These are phyloP conservation scores for Gnaphalium uliginosum DNA, from an alignment of 129 eudicot species.

Conservation along the genomic window DNA sequence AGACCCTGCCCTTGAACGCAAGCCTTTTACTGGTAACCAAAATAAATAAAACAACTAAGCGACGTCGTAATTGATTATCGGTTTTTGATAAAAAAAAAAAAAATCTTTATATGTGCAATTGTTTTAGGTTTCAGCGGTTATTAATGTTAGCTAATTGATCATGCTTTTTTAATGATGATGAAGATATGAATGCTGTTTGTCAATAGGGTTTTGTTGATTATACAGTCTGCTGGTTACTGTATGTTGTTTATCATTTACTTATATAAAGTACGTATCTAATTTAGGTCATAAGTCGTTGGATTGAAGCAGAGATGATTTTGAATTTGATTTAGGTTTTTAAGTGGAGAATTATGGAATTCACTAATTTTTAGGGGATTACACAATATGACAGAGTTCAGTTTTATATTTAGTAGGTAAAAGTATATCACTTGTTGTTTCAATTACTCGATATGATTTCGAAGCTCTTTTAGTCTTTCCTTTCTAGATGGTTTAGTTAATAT, in stretches of 20 bases:
- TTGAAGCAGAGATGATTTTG: background rate
- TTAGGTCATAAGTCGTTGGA: slow-evolving; percentile 16
- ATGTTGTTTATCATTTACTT: background rate
- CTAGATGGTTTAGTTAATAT: background rate
- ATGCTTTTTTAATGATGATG: background rate
- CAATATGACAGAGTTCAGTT: background rate
- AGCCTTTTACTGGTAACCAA: slow-evolving; percentile 65
- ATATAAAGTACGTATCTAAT: background rate
- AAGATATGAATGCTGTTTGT: slow-evolving; percentile 18
- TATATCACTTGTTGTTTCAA: background rate
- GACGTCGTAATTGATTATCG: slow-evolving; percentile 8
- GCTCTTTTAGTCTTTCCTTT: background rate
- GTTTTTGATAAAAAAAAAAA: background rate
- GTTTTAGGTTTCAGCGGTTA: background rate
- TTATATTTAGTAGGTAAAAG: background rate
- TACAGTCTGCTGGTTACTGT: background rate
- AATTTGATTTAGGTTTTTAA: background rate
- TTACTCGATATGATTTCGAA: background rate
- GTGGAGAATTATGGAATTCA: background rate
- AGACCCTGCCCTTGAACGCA: slow-evolving; percentile 67
- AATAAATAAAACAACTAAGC: background rate
- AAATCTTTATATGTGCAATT: background rate
- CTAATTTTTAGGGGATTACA: slow-evolving; percentile 20
- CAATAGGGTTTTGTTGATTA: slow-evolving; percentile 17
- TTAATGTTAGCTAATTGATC: background rate